These are phyloP conservation scores for Brassica incana DNA, from an alignment of 345 rosid genomes.

Conservation along the genomic window DNA sequence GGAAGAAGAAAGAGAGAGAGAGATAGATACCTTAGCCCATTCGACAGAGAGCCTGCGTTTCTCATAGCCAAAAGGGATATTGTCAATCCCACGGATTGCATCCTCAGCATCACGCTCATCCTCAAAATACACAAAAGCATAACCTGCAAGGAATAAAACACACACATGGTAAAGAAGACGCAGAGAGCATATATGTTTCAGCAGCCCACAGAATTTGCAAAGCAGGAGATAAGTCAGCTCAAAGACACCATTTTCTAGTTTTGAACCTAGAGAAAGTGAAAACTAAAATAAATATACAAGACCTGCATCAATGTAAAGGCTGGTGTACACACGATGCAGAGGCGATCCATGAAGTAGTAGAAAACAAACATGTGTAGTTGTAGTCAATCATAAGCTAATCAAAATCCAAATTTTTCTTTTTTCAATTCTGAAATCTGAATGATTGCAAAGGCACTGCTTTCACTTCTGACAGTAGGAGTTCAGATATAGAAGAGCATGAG, in stretches of 20 bases:
- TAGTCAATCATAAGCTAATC: slow-evolving; percentile 45
- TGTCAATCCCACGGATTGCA: slow-evolving; percentile 73
- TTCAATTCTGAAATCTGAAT: slow-evolving; percentile 75
- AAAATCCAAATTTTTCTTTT: slow-evolving; percentile 49
- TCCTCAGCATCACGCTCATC: slow-evolving; percentile 87
- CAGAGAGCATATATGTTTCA: neutral
- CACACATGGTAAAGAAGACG: slow-evolving; percentile 13
- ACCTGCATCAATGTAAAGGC: slow-evolving; percentile 59
- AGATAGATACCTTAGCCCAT: slow-evolving; percentile 71
- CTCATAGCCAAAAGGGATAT: slow-evolving; percentile 70
- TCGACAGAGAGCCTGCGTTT: slow-evolving; percentile 70
- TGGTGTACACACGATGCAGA: slow-evolving; percentile 73
- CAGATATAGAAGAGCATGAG: slow-evolving; percentile 62
- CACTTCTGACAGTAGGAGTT: slow-evolving; percentile 63
- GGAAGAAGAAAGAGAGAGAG: neutral
- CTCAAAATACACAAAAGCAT: slow-evolving; percentile 88
- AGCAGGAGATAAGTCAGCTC: neutral
- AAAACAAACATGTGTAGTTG: slow-evolving; percentile 59
- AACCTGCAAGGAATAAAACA: slow-evolving; percentile 47
- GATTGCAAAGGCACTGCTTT: slow-evolving; percentile 60
- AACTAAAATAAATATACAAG: slow-evolving; percentile 50
- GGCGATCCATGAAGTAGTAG: slow-evolving; percentile 74
- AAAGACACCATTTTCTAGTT: slow-evolving; percentile 20
- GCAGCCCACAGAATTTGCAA: slow-evolving; percentile 9
- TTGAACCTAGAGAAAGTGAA: slow-evolving; percentile 23